These are phyloP conservation scores for Plantago elongata DNA, from an alignment of 257 asterid species.

Conservation along the genomic window DNA sequence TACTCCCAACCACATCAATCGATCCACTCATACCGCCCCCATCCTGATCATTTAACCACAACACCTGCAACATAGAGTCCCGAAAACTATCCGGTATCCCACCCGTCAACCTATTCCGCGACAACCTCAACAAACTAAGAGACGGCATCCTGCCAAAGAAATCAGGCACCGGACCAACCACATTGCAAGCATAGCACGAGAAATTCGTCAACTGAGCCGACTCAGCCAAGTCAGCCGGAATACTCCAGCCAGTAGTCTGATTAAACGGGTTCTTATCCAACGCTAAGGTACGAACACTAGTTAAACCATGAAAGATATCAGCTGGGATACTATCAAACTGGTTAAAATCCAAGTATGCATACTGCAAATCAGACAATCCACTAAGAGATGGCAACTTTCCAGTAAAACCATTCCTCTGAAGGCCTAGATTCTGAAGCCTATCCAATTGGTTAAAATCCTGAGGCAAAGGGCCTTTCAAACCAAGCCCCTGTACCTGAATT, in stretches of 20 bases:
- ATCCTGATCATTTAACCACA: conserved; percentile 75
- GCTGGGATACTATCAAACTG: conserved; percentile 58
- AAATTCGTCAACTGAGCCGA: conserved; percentile 59
- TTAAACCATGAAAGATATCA: conserved; percentile 67
- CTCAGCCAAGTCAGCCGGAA: conserved; percentile 51
- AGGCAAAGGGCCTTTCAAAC: conserved; percentile 67
- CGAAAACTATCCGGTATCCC: conserved; percentile 43
- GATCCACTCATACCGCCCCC: conserved; percentile 54
- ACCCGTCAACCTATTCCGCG: conserved; percentile 54
- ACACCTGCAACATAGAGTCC: conserved; percentile 53
- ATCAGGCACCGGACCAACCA: conserved; percentile 67
- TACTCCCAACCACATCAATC: conserved; percentile 43
- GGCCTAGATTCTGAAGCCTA: conserved; percentile 56
- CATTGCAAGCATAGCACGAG: conserved; percentile 60
- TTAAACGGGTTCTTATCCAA: conserved; percentile 71
- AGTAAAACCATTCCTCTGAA: conserved; percentile 54
- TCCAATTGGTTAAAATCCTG: conserved; percentile 53
- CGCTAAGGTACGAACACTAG: conserved; percentile 47
- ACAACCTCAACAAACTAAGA: conserved; percentile 37
- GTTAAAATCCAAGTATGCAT: conserved; percentile 58
- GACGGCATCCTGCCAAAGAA: conserved; percentile 62
- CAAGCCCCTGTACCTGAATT: conserved; percentile 73
- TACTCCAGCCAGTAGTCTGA: conserved; percentile 55
- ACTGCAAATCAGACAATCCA: conserved; percentile 61
- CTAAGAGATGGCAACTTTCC: conserved; percentile 63